Evolutionary conservation across 2,329 filamentous ascomycete genomes (phyloP), one percentile per base, ranked within the genome.

Genomic region (Sclerotinia spermophila): DNA sequence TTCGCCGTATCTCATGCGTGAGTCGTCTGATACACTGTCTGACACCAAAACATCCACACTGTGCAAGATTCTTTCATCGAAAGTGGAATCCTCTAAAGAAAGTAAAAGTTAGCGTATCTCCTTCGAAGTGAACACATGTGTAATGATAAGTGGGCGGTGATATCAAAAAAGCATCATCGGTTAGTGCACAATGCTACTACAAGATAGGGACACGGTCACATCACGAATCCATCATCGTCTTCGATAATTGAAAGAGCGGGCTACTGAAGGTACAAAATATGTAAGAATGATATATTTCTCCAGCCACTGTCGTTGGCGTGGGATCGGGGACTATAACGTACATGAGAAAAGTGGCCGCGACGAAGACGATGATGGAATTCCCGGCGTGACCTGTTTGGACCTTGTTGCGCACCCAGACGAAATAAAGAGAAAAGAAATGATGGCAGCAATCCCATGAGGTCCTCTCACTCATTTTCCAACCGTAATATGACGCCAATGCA

Each of bases 341-440:
- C 88, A 90, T 87, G 81, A 83, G 62, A 65, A 81, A 82, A 77
- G 72, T 71, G 80, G 79, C 79, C 80, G 82, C 55, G 82, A 85
- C 84, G 87, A 90, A 88, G 87, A 89, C 86, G 87, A 89, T 88
- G 87, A 88, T 88, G 86, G 87, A 86, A 86, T 87, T 87, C 86
- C 86, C 87, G 85, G 83, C 71, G 73, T 73, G 74, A 73, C 73
- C 73, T 69, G 59, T 72, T 71, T 71, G 72, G 73, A 66, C 69
- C 74, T 74, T 73, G 73, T 71, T 73, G 72, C 74, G 72, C 71
- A 71, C 73, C 72, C 73, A 72, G 71, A 72, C 67, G 65, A 74
- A 74, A 74, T 59, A 73, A 74, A 75, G 71, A 76, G 65, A 68
- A 74, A 71, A 74, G 69, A 68, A 75, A 73, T 61, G 72, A 73